Evolutionary conservation across 768 basidiomycete genomes (phyloP).

Genomic region (Mrakia frigida): DNA sequence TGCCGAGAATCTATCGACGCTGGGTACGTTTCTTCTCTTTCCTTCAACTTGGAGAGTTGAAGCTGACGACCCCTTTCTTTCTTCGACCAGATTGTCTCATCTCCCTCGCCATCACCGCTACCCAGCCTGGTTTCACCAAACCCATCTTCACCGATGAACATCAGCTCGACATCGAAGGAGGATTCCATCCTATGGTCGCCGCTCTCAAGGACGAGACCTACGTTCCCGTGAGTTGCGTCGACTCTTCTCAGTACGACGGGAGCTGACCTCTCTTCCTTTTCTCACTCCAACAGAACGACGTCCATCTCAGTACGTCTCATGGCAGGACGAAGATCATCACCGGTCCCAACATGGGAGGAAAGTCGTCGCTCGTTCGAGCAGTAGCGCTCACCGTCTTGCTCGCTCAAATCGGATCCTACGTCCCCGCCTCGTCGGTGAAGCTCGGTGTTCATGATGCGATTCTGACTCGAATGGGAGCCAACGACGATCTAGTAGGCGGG

Average conservation of each 20-base stretch:
- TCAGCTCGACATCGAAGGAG: constrained; percentile 67
- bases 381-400: constrained; percentile 59
- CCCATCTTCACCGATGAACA: constrained; percentile 65
- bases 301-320: constrained; percentile 3
- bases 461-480: constrained; percentile 87
- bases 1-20: constrained; percentile 71
- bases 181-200: constrained; percentile 91
- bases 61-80: neutral
- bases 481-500: constrained; percentile 78
- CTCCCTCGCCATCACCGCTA: constrained; percentile 73
- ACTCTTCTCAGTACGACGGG: neutral
- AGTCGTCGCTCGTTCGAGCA: constrained; percentile 61
- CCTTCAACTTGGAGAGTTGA: neutral
- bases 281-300: constrained; percentile 41
- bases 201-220: constrained; percentile 69
- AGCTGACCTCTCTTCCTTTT: constrained; percentile 4
- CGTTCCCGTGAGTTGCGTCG: constrained; percentile 52
- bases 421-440: constrained; percentile 70
- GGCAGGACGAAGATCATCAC: constrained; percentile 51
- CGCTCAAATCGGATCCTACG: constrained; percentile 82
- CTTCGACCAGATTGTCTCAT: constrained; percentile 63
- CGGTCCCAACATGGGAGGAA: constrained; percentile 49
- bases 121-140: constrained; percentile 68
- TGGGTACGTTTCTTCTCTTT: constrained; percentile 40
- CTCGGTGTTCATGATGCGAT: constrained; percentile 79